A percentile compares a stretch with the other conserved stretches of the same genome.
Conservation (phyloP, 192 early-diverging fungal genomes). For the Coemansia umbellata region DNA sequence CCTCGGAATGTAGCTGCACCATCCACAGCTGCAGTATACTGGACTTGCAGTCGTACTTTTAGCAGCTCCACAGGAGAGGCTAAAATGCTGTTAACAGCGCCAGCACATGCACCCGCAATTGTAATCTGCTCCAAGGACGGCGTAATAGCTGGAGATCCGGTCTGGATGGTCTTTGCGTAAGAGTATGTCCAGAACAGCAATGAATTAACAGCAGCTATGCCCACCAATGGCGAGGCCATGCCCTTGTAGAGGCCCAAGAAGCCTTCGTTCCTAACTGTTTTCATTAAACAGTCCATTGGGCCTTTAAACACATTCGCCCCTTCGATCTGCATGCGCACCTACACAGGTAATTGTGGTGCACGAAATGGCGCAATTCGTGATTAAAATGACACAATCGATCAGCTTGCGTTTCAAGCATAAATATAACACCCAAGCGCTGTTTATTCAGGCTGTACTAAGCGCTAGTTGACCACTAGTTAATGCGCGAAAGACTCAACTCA, state of each 20-base stretch:
- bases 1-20: constrained; percentile 38
- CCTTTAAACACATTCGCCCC: constrained; percentile 58
- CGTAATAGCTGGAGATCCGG: constrained; percentile 43
- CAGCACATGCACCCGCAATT: constrained; percentile 85
- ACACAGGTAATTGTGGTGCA: background rate
- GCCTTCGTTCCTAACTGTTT: constrained; percentile 79
- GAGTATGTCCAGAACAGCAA: constrained; percentile 82
- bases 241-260: constrained; percentile 79
- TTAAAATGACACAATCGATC: constrained; percentile 1
- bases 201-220: constrained; percentile 82
- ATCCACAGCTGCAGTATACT: constrained; percentile 53
- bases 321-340: constrained; percentile 71
- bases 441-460: background rate
- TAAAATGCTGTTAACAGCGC: constrained; percentile 75
- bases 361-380: constrained; percentile 16
- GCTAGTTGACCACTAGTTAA: too few species aligned
- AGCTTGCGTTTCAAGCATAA: too few species aligned
- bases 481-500: too few species aligned
- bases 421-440: background rate
- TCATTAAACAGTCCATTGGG: constrained; percentile 75
- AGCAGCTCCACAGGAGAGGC: constrained; percentile 93
- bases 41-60: constrained; percentile 90
- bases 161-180: constrained; percentile 55
- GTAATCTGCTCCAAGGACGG: constrained; percentile 70
- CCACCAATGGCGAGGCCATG: constrained; percentile 78